phyloP scores from a whole-genome alignment of 176 grass and related monocot genomes.

The Avena insularis region DNA sequence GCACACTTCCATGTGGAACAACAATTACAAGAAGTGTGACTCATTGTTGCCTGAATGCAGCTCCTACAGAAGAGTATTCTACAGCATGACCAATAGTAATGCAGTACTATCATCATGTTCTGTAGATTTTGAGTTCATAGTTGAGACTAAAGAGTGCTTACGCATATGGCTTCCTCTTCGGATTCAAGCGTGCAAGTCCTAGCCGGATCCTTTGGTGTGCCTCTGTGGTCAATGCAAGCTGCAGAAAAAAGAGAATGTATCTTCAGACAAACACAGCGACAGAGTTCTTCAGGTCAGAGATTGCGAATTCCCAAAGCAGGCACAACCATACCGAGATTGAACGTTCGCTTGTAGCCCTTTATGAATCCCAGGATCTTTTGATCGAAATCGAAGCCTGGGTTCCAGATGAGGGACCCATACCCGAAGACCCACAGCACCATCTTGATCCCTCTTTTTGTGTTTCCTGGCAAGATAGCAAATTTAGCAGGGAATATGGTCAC shows the following conservation, averaged over 20 bases:
- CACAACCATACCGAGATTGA: conserved; percentile 73
- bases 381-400: conserved; percentile 92
- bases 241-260: background rate
- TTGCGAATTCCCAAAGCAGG: background rate
- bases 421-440: conserved; percentile 98
- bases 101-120: background rate
- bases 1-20: background rate
- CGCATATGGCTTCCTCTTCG: conserved; percentile 69
- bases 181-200: conserved; percentile 94
- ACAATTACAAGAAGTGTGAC: background rate
- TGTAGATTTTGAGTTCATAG: background rate
- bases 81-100: background rate
- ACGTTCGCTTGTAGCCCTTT: conserved; percentile 83
- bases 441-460: background rate
- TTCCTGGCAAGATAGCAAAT: no score
- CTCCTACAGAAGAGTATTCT: background rate
- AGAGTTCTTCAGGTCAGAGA: background rate
- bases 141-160: conserved; percentile 33
- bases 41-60: background rate
- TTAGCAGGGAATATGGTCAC: no score
- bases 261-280: background rate
- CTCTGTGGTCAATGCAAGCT: conserved; percentile 97
- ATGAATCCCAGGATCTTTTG: conserved; percentile 82
- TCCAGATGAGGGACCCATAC: conserved; percentile 97
- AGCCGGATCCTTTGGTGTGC: conserved; percentile 78